Evolutionary conservation across 352 stramenopile species (phyloP), one percentile per base, ranked within the genome.

Genomic region (Globisporangium splendens): DNA sequence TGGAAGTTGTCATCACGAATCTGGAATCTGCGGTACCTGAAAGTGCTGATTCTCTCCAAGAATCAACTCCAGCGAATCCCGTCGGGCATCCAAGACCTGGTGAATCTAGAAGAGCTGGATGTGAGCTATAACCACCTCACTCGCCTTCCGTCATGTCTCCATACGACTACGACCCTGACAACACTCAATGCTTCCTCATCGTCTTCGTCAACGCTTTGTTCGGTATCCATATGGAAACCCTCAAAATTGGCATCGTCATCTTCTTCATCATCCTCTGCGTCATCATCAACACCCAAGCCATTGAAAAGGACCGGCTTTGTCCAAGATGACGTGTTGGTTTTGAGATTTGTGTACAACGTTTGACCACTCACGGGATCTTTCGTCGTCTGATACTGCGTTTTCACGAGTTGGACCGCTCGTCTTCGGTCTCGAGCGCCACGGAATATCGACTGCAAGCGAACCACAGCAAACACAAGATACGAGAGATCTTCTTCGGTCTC

Each of bases 11-110:
- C 83, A 44, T 77, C 73, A 44, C 79, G 79, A 1, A 78, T 92
- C 28, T 92, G 83, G 83, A 89, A 88, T 50, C 54, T 92, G n/a
- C 60, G 70, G 52, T 57, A 63, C 33, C 50, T 92, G 10, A 58
- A 61, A 17, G 67, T 47, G 8, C 66, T 92, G 10, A 59, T 72
- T 6, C 59, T 92, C 2, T 70, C 65, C 0, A 60, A 75, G 54
- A 92, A 92, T 49, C 58, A 70, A 42, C 67, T 92, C 17, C 46
- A 54, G 8, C 78, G 80, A 2, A 72, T 92, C 44, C 79, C 83
- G n/a, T 90, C 83, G 1, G 80, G 76, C 0, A 76, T 92, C 21
- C 83, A 92, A 53, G 83, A 92, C 39, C 66, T 92, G 42, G 66
- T 74, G 18, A 56, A 68, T 24, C 63, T 92, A 12, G 58, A 84